phyloP scores from a whole-genome alignment of 306 rosid genomes.

The Pterocarpus santalinus region DNA sequence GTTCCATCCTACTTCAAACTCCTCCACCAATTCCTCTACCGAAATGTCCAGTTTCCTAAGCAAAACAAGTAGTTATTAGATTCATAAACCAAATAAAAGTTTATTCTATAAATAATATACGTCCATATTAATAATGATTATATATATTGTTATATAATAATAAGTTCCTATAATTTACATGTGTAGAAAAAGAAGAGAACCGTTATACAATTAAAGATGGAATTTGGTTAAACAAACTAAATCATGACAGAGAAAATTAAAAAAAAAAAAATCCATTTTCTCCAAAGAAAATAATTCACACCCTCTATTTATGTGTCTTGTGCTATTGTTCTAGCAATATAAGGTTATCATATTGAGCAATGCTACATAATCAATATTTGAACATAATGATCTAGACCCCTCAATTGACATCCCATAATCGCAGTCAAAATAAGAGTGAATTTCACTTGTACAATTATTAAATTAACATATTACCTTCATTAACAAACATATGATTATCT shows the following conservation, averaged over 20 bases:
- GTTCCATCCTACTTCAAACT: constrained; percentile 73
- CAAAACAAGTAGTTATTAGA: not conserved
- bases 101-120: too few relatives aligned
- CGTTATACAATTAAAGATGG: not conserved
- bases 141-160: too few relatives aligned
- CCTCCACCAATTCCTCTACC: constrained; percentile 69
- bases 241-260: not conserved
- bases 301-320: not conserved
- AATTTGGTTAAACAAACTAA: not conserved
- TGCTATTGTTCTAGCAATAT: not conserved
- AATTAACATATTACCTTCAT: too few relatives aligned
- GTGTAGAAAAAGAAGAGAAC: not conserved
- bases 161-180: too few relatives aligned
- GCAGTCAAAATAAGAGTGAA: too few relatives aligned
- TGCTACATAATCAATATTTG: not conserved
- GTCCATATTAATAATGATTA: too few relatives aligned
- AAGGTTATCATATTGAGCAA: not conserved
- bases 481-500: too few relatives aligned
- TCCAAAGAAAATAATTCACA: not conserved
- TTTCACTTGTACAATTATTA: too few relatives aligned
- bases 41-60: constrained; percentile 61
- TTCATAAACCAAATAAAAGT: not conserved
- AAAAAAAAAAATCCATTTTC: not conserved
- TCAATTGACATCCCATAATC: too few relatives aligned
- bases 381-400: too few relatives aligned